Evolutionary conservation across 495 filamentous ascomycete genomes (phyloP).

Genomic region (Pyrenula massariospora): DNA sequence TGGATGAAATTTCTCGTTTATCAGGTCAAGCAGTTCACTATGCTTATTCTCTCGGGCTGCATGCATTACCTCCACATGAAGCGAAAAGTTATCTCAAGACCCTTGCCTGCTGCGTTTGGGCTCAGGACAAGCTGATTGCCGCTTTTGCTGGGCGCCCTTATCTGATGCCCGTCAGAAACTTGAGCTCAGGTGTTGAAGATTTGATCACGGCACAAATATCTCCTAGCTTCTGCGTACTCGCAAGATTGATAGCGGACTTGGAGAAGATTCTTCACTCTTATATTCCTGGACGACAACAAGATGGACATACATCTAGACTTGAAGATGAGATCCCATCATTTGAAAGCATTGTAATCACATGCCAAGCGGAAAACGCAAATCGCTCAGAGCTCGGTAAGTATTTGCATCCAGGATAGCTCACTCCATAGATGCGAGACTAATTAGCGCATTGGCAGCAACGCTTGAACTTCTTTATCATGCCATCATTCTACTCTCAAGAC

Average conservation of each 20-base stretch:
- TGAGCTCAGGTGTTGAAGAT: background rate
- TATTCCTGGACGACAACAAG: background rate
- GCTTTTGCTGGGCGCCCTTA: background rate
- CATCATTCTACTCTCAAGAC: background rate
- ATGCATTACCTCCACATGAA: background rate
- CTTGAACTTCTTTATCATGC: background rate
- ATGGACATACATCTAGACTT: background rate
- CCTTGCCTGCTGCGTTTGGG: background rate
- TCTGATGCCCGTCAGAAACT: background rate
- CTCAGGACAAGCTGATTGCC: background rate
- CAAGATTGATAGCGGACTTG: background rate
- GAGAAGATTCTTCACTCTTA: background rate
- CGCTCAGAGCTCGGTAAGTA: background rate
- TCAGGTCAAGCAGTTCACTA: background rate
- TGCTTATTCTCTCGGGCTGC: background rate
- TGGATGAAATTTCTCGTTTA: conserved; percentile 3
- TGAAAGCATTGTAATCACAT: background rate
- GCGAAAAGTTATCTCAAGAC: background rate
- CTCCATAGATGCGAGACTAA: background rate
- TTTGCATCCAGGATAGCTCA: background rate
- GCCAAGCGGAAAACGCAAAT: background rate
- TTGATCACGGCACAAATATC: background rate
- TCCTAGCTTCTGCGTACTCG: background rate
- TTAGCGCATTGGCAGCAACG: background rate
- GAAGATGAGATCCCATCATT: background rate